phyloP scores from a whole-genome alignment of 805 yeast species.

The Teunomyces gatunensis region DNA sequence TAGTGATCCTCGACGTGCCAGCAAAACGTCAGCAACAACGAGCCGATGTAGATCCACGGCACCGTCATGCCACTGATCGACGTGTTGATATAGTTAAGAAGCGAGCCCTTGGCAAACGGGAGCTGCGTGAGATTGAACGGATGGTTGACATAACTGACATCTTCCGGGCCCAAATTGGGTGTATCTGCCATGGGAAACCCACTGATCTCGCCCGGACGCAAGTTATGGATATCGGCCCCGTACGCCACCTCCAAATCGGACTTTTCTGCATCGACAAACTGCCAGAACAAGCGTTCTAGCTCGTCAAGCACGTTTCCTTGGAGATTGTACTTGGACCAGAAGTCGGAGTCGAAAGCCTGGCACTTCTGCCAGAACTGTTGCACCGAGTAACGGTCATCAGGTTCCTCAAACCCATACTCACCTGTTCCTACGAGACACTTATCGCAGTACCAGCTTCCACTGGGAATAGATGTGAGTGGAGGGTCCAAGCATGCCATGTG shows the following conservation, averaged over 20 bases:
- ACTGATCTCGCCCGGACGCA: slow-evolving; percentile 60
- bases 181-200: slow-evolving; percentile 61
- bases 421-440: slow-evolving; percentile 84
- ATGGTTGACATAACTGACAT: slow-evolving; percentile 46
- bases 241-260: slow-evolving; percentile 62
- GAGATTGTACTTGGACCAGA: slow-evolving; percentile 30
- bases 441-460: slow-evolving; percentile 75
- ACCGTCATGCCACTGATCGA: slow-evolving; percentile 89
- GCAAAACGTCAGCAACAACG: slow-evolving; percentile 86
- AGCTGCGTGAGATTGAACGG: slow-evolving; percentile 75
- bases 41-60: slow-evolving; percentile 94
- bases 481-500: slow-evolving; percentile 70
- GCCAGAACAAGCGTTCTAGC: slow-evolving; percentile 72
- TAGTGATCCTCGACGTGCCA: slow-evolving; percentile 98
- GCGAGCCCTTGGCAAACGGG: slow-evolving; percentile 68
- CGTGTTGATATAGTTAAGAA: slow-evolving; percentile 61
- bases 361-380: slow-evolving; percentile 60
- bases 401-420: slow-evolving; percentile 83
- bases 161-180: slow-evolving; percentile 15
- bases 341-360: slow-evolving; percentile 45
- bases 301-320: slow-evolving; percentile 37
- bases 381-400: slow-evolving; percentile 52
- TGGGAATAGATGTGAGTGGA: slow-evolving; percentile 50
- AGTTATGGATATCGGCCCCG: slow-evolving; percentile 82
- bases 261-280: slow-evolving; percentile 36